phyloP scores from a whole-genome alignment of 768 basidiomycete genomes.

The Mycena haematopus region DNA sequence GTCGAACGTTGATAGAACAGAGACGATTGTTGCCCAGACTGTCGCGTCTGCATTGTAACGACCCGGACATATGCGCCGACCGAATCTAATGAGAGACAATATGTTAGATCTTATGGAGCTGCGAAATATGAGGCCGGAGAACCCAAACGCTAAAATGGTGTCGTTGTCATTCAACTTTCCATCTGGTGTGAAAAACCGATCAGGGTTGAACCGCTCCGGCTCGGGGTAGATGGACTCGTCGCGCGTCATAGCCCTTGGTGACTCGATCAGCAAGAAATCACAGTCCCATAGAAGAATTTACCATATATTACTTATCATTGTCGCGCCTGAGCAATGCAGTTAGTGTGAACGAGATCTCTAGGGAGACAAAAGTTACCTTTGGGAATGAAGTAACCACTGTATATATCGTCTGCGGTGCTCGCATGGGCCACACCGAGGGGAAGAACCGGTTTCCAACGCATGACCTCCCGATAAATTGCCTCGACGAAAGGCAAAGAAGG shows the following conservation, averaged over 20 bases:
- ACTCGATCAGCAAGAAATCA: neutral
- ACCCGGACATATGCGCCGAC: constrained; percentile 19
- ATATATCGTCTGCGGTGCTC: constrained; percentile 36
- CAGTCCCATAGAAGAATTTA: constrained; percentile 8
- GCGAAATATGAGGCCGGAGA: neutral
- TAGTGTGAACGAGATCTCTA: constrained; percentile 1
- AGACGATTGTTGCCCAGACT: constrained; percentile 12
- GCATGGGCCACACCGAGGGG: constrained; percentile 30
- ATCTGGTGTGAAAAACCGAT: constrained; percentile 35
- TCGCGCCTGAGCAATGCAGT: constrained; percentile 10
- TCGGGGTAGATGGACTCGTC: constrained; percentile 37
- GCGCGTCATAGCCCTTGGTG: constrained; percentile 34
- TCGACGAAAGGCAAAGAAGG: constrained; percentile 24
- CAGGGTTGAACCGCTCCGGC: constrained; percentile 37
- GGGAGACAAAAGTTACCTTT: constrained; percentile 29
- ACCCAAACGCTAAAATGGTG: constrained; percentile 19
- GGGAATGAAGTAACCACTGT: constrained; percentile 41
- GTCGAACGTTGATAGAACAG: constrained; percentile 14
- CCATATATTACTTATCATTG: constrained; percentile 46
- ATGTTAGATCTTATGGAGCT: neutral
- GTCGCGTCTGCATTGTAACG: constrained; percentile 13
- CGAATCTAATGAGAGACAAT: constrained; percentile 7
- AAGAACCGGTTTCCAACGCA: constrained; percentile 26
- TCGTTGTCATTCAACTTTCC: constrained; percentile 14
- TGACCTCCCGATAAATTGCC: constrained; percentile 27